phyloP scores from a whole-genome alignment of 2,329 filamentous ascomycete species.

The Orbilia oligospora region DNA sequence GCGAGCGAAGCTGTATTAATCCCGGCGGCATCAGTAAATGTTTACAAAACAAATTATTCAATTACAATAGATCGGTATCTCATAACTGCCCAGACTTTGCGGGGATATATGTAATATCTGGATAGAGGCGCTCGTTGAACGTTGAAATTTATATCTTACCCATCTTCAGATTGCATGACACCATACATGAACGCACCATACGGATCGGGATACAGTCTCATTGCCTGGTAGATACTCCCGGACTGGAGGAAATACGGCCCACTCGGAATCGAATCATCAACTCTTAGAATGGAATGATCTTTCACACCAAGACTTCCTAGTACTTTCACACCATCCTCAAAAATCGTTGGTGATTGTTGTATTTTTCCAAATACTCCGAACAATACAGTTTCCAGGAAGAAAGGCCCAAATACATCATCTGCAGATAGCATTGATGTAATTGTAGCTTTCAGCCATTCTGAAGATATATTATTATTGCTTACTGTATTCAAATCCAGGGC shows the following conservation, averaged over 20 bases:
- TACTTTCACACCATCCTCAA: background rate
- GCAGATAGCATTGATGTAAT: conserved; percentile 28
- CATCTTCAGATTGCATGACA: conserved; percentile 16
- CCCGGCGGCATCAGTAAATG: background rate
- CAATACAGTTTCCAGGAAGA: conserved; percentile 28
- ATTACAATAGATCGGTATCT: too few relatives aligned
- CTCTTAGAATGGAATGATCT: background rate
- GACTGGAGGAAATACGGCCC: conserved; percentile 43
- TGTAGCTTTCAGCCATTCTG: conserved; percentile 24
- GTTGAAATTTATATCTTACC: conserved; percentile 31
- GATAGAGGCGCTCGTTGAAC: too few relatives aligned
- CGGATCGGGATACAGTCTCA: conserved; percentile 47
- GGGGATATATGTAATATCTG: background rate
- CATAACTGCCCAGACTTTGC: too few relatives aligned
- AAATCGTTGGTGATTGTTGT: conserved; percentile 2
- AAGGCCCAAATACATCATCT: conserved; percentile 40
- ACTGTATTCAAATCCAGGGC: background rate
- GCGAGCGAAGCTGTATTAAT: conserved; percentile 36
- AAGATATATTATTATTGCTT: background rate
- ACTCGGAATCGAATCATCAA: conserved; percentile 5
- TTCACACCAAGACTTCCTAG: conserved; percentile 14
- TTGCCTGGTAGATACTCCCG: conserved; percentile 20
- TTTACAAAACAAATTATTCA: background rate
- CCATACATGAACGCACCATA: conserved; percentile 55
- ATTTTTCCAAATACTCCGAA: conserved; percentile 18